Base-by-base conservation (phyloP, 2,329 filamentous ascomycete species). In the Scopulariopsis brevicaulis region DNA sequence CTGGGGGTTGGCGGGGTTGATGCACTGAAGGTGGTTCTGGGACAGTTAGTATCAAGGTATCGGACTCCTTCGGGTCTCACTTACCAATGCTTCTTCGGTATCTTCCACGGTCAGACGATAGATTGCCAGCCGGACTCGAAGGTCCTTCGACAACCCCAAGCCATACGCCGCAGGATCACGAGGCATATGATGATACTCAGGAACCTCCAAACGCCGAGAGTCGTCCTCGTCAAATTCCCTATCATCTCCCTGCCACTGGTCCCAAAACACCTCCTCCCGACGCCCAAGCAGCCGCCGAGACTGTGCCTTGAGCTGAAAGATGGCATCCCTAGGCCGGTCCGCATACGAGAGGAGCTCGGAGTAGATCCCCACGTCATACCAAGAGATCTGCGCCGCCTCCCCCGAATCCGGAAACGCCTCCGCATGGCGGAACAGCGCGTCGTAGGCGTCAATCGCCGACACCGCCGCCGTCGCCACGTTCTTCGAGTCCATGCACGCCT, bases 281-380 rank as follows among this genome's bases (percentile, higher is more conserved):
- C 94, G 84, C 10, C 89, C 89, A 46, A 96, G 76, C 58, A 96
- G 77, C 90, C 91, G 96, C 59, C 95, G 80, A 24, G 87, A 82
- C 18, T 96, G 71, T 2, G 77, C 77, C 67, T 89, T 94, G 14
- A 95, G 76, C 61, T 86, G 82, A 32, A 71, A 70, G 2, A 96
- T 79, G 2, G 88, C 91, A 62, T 85, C 78, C 6, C 77, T 71
- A 64, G 85, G 87, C 57, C 82, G 77, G 43, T 80, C 78, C 11
- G 83, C 71, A 54, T 85, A 82, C 32, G 84, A 82, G 60, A 92
- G 84, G 20, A 97, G 78, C 65, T 96, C 90, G 46, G 90, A 80
- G 63, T 94, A 96, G 57, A 92, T 87, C 60, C 90, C 88, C 50
- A 95, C 76, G 68, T 97, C 88, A 57, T 87, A 85, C 93, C 93